Evolutionary conservation across 306 rosid genomes (phyloP).

Genomic region (Oxytropis ochrocephala): DNA sequence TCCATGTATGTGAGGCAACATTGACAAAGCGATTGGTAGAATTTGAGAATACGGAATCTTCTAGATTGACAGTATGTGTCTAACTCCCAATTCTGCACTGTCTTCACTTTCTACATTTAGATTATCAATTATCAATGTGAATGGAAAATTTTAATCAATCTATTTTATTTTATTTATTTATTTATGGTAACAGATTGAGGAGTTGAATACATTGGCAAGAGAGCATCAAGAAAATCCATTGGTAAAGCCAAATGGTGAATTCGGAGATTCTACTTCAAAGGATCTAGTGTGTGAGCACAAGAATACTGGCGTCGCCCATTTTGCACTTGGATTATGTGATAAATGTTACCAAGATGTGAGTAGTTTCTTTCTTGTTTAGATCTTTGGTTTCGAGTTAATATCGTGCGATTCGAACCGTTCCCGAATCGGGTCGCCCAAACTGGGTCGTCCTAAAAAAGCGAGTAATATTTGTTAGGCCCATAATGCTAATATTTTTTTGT

Average conservation of each 20-base stretch:
- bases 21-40: slow-evolving; percentile 81
- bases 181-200: slow-evolving; percentile 42
- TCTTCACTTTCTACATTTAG: not conserved
- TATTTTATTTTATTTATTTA: too few relatives aligned
- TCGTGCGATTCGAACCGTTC: too few relatives aligned
- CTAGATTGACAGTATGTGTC: slow-evolving; percentile 75
- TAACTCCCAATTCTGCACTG: not conserved
- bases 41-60: slow-evolving; percentile 84
- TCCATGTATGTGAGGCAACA: slow-evolving; percentile 87
- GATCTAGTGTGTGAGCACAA: slow-evolving; percentile 25
- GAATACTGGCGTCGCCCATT: slow-evolving; percentile 31
- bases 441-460: too few relatives aligned
- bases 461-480: too few relatives aligned
- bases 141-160: slow-evolving; percentile 25
- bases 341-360: slow-evolving; percentile 71
- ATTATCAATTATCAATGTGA: not conserved
- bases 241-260: slow-evolving; percentile 16
- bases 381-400: too few relatives aligned
- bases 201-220: slow-evolving; percentile 41
- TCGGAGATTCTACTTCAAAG: slow-evolving; percentile 16
- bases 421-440: too few relatives aligned
- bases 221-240: slow-evolving; percentile 33
- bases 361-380: not conserved
- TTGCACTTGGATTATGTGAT: slow-evolving; percentile 76
- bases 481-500: too few relatives aligned